phyloP scores from a whole-genome alignment of 78 protist genomes.

The Anaeramoeba flamelloides region DNA sequence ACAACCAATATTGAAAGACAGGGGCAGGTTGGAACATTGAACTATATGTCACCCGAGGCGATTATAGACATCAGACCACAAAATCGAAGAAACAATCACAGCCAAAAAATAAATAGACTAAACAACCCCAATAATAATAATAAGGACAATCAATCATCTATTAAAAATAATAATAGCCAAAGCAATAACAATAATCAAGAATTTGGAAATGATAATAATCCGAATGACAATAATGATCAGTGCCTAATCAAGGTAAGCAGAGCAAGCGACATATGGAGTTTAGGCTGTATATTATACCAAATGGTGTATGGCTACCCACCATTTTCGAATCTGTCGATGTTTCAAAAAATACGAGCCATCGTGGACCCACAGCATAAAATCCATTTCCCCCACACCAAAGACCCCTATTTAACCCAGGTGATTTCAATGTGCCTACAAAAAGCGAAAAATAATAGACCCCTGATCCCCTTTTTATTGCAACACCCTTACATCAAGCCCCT shows the following conservation, averaged over 20 bases:
- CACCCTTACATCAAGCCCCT: conserved; percentile 51
- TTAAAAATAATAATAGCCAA: too few relatives aligned
- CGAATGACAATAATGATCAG: conserved; percentile 3
- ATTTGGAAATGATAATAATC: neutral
- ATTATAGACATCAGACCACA: conserved; percentile 16
- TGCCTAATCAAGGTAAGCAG: conserved; percentile 9
- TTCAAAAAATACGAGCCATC: conserved; percentile 39
- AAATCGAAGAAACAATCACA: too few relatives aligned
- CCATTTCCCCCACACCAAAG: conserved; percentile 15
- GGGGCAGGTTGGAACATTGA: conserved; percentile 67
- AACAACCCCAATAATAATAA: too few relatives aligned
- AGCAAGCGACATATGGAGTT: conserved; percentile 8
- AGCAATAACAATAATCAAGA: too few relatives aligned
- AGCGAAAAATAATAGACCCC: conserved; percentile 30
- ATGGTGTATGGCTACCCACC: neutral
- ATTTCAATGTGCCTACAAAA: conserved; percentile 43
- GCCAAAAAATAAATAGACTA: too few relatives aligned
- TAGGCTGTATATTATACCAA: neutral
- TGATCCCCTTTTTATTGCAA: conserved; percentile 36
- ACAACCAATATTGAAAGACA: conserved; percentile 60
- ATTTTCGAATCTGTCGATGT: neutral
- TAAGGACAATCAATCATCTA: neutral
- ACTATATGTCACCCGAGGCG: conserved; percentile 92
- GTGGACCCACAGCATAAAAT: conserved; percentile 26
- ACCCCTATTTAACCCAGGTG: conserved; percentile 32